Conservation (phyloP, 305 asterid genomes). For the Fraxinus ornus region DNA sequence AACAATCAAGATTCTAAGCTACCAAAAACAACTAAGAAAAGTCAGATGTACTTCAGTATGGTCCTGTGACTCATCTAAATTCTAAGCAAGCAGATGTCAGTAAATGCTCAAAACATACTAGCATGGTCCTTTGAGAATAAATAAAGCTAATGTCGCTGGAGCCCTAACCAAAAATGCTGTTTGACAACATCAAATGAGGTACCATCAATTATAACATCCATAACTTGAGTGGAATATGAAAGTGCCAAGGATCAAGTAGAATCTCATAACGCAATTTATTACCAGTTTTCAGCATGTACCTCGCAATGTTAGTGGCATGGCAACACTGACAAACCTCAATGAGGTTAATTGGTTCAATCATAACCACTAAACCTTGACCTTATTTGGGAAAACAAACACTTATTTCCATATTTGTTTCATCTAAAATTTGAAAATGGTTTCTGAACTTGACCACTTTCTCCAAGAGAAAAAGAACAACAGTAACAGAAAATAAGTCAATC, state of each 20-base stretch:
- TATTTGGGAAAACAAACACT: background rate
- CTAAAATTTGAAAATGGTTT: background rate
- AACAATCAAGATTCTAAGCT: background rate
- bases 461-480: background rate
- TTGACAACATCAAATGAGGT: background rate
- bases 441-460: background rate
- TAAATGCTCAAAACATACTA: background rate
- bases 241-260: background rate
- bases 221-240: background rate
- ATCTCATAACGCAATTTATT: background rate
- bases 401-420: background rate
- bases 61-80: background rate
- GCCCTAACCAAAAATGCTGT: background rate
- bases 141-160: background rate
- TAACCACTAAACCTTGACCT: background rate
- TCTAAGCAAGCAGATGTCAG: background rate
- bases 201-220: background rate
- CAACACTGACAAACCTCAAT: background rate
- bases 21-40: background rate
- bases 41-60: background rate
- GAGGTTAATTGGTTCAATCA: no score
- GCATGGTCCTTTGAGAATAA: background rate
- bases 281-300: background rate
- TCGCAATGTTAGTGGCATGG: background rate
- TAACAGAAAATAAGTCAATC: background rate